phyloP scores from a whole-genome alignment of 2,329 filamentous ascomycete species.

The Ceratocystis diversiconidia region DNA sequence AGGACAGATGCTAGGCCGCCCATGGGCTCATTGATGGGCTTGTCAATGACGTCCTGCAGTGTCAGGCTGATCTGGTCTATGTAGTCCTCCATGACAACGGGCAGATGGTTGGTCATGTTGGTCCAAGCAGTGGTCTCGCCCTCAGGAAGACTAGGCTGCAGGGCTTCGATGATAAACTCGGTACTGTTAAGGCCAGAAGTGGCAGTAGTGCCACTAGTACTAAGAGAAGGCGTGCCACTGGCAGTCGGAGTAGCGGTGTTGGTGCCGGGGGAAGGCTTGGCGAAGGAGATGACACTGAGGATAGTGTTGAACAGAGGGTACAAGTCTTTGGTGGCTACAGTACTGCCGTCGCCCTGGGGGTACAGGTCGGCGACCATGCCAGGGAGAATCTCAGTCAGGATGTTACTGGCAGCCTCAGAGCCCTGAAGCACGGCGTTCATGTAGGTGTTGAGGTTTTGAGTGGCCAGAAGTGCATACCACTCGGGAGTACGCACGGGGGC shows the following conservation, averaged over 20 bases:
- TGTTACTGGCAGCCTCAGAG: slow-evolving; percentile 16
- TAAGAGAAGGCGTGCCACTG: background rate
- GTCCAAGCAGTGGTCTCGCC: slow-evolving; percentile 4
- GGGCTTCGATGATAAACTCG: background rate
- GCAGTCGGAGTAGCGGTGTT: background rate
- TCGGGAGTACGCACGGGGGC: slow-evolving; percentile 16
- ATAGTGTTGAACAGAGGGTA: slow-evolving; percentile 15
- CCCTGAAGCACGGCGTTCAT: slow-evolving; percentile 17
- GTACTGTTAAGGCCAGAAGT: background rate
- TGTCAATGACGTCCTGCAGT: slow-evolving; percentile 17
- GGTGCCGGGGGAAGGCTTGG: slow-evolving; percentile 2
- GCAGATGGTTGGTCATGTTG: slow-evolving; percentile 8
- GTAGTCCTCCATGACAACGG: slow-evolving; percentile 12
- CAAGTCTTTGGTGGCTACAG: slow-evolving; percentile 16
- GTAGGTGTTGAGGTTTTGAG: slow-evolving; percentile 18
- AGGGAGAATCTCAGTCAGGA: slow-evolving; percentile 16
- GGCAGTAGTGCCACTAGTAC: background rate
- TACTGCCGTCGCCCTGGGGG: slow-evolving; percentile 14
- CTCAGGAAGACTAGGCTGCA: background rate
- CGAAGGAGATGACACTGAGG: slow-evolving; percentile 16
- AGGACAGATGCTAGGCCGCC: slow-evolving; percentile 17
- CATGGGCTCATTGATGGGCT: slow-evolving; percentile 9
- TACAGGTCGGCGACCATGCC: slow-evolving; percentile 18
- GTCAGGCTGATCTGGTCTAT: slow-evolving; percentile 9
- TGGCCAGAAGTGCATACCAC: slow-evolving; percentile 18